Evolutionary conservation across 768 basidiomycete species (phyloP).

Genomic region (Termitomyces sp.): DNA sequence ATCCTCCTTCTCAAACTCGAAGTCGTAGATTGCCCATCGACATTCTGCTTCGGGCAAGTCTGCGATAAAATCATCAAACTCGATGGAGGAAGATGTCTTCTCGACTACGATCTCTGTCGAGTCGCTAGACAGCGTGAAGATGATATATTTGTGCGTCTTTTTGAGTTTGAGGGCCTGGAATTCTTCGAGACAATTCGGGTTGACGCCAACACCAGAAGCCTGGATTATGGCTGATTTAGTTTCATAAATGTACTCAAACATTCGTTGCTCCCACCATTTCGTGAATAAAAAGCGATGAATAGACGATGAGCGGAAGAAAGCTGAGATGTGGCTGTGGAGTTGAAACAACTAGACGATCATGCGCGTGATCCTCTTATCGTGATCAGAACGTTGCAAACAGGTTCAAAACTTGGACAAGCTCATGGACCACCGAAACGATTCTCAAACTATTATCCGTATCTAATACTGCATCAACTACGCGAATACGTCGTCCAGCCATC

Average conservation of each 20-base stretch:
- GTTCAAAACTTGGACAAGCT: not conserved
- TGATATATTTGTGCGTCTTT: slow-evolving; percentile 78
- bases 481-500: slow-evolving; percentile 79
- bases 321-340: slow-evolving; percentile 21
- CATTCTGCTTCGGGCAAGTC: slow-evolving; percentile 73
- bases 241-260: not conserved
- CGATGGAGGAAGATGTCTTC: slow-evolving; percentile 43
- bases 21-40: slow-evolving; percentile 91
- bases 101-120: slow-evolving; percentile 74
- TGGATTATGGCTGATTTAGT: slow-evolving; percentile 13
- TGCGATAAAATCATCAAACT: slow-evolving; percentile 69
- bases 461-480: slow-evolving; percentile 26
- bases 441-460: not conserved
- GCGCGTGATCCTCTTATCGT: slow-evolving; percentile 13
- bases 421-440: not conserved
- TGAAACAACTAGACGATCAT: slow-evolving; percentile 14
- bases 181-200: slow-evolving; percentile 46
- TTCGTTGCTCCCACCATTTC: slow-evolving; percentile 21
- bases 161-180: slow-evolving; percentile 72
- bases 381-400: not conserved
- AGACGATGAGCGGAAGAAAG: slow-evolving; percentile 15
- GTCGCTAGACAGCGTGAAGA: slow-evolving; percentile 59
- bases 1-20: slow-evolving; percentile 70
- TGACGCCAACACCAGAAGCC: slow-evolving; percentile 65
- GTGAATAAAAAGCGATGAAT: slow-evolving; percentile 13